Base-by-base conservation (phyloP, 441 rosid species). In the Jatropha podagrica region DNA sequence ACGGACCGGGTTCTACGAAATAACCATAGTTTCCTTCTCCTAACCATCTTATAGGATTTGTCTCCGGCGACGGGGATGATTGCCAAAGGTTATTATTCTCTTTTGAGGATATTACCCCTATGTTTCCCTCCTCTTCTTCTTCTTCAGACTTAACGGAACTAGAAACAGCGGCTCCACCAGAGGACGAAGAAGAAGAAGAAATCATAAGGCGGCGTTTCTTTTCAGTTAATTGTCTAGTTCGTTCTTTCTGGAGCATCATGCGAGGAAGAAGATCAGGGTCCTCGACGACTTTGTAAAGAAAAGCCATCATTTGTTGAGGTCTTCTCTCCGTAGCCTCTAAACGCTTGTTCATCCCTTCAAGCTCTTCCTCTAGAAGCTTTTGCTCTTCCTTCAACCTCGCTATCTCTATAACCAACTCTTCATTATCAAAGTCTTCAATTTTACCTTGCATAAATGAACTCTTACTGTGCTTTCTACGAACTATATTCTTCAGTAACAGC, bases 251-350 rank as follows among this genome's bases (percentile, higher is more conserved):
- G 9, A 83, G 84, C 77, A 88, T 80, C 90, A 91, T 91, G 49
- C 91, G 89, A 7, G 93, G 90, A 11, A 95, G 86, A 38, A 91
- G 78, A 51, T 91, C 91, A 4, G 97, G 97, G 74, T 92, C 95
- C 60, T 95, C 94, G 0, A 86, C 90, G 18, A 92, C 91, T 66
- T 91, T 85, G 79, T 76, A 83, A 5, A 92, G 89, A 76, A 94
- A 92, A 41, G 96, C 87, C 91, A 90, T 85, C 95, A 88, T 86
- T 80, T 94, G 97, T 60, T 88, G 88, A 0, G 98, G 98, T 37
- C 97, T 86, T 65, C 91, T 80, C 81, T 94, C 98, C 0, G 97
- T 89, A 3, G 90, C 92, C 68, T 91, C 95, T 17, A 94, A 77
- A 4, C 98, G 80, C 73, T 82, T 83, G 78, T 79, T 90, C 92